Conservation (phyloP, 208 protist genomes). For the Borovskyia barvae region DNA sequence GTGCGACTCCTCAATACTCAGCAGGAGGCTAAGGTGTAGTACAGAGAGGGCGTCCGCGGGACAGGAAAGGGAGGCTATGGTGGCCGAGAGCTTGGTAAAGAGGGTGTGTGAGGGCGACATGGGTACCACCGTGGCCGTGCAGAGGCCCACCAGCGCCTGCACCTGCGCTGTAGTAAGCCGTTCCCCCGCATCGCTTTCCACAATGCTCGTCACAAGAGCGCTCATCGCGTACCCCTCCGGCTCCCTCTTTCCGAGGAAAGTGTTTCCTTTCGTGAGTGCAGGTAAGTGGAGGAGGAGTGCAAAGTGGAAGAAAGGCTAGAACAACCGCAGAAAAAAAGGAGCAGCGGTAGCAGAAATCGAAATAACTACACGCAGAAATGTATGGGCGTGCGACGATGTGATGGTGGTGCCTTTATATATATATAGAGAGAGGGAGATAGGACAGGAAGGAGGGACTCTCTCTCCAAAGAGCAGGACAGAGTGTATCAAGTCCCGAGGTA, state of each 20-base stretch:
- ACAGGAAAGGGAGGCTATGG: neutral
- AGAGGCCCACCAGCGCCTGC: conserved; percentile 20
- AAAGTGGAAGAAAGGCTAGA: neutral
- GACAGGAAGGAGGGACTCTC: too few relatives aligned
- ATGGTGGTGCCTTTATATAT: too few relatives aligned
- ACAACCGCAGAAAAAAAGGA: neutral
- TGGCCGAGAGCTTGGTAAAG: conserved; percentile 14
- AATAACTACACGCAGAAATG: neutral
- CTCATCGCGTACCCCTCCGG: neutral
- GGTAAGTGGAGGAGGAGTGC: neutral
- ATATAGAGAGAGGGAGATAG: too few relatives aligned
- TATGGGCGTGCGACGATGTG: neutral
- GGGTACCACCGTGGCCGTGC: neutral
- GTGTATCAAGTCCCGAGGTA: too few relatives aligned
- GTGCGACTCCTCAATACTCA: conserved; percentile 3
- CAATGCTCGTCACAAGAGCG: conserved; percentile 17
- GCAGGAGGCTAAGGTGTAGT: conserved; percentile 12
- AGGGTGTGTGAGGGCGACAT: conserved; percentile 5
- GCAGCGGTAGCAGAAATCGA: neutral
- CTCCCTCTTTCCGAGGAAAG: neutral
- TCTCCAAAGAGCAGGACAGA: too few relatives aligned
- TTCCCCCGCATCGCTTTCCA: conserved; percentile 9
- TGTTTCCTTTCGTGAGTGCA: neutral
- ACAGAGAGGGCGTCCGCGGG: conserved; percentile 3
- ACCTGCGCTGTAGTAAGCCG: conserved; percentile 18